A percentile compares a stretch with the other conserved stretches of the same genome.
Evolutionary conservation across 2,329 filamentous ascomycete species (phyloP).

Genomic region (Scortechinia acanthostroma): DNA sequence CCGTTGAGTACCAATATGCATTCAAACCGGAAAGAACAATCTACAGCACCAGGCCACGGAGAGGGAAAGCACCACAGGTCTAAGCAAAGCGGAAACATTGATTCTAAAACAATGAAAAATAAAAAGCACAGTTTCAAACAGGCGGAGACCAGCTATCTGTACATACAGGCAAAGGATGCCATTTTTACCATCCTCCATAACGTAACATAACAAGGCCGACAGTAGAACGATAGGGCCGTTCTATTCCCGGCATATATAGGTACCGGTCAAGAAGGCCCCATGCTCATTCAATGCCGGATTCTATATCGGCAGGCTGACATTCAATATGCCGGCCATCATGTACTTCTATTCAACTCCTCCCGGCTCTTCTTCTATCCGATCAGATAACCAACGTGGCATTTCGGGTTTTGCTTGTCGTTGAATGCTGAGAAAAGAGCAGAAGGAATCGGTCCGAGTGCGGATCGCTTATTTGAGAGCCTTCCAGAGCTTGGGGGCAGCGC

Average conservation of each 20-base stretch:
- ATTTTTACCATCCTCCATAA: background rate
- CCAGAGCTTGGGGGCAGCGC: slow-evolving; percentile 95
- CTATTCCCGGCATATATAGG: too few relatives aligned
- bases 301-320: background rate
- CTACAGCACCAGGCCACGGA: too few relatives aligned
- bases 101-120: background rate
- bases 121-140: background rate
- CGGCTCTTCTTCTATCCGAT: too few relatives aligned
- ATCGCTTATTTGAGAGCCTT: slow-evolving; percentile 74
- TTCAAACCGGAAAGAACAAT: too few relatives aligned
- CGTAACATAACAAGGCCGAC: background rate
- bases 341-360: background rate
- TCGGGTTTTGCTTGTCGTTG: too few relatives aligned
- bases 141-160: slow-evolving; percentile 2
- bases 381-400: too few relatives aligned
- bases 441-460: too few relatives aligned
- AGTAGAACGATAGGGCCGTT: too few relatives aligned
- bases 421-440: too few relatives aligned
- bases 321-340: background rate
- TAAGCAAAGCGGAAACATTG: slow-evolving; percentile 2
- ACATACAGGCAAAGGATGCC: background rate
- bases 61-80: too few relatives aligned
- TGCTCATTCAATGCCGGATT: background rate
- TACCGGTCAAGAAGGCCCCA: background rate
- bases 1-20: too few relatives aligned